Evolutionary conservation across 441 rosid species (phyloP), one percentile per base, ranked within the genome.

Genomic region (Gossypium aridum): DNA sequence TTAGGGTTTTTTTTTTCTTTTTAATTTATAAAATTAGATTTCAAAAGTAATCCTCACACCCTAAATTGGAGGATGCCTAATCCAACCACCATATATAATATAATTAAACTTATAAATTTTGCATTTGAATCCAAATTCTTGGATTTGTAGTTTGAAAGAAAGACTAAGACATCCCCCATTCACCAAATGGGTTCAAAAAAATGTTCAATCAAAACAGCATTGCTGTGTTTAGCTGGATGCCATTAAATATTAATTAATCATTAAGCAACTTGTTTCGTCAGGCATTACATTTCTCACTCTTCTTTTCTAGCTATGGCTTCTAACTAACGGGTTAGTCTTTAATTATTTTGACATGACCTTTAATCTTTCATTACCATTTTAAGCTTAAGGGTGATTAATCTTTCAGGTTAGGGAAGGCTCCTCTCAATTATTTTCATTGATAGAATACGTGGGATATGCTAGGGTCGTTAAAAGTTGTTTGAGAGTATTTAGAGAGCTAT

Each of bases 221-320:
- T 34, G 75, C 60, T 75, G 69, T 62, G 31, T 31, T 72, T 20
- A 39, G 80, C 75, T 76, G 77, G 83, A 74, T 70, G 66, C 12
- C 53, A 64, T 64, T 39, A 47, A 31, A 22, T 37, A 12, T 17
- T 61, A 72, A 66, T 72, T 14, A 68, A 16, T 53, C 28, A 57
- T 19, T 69, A 78, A 37, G 14, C 65, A 73, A 73, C 76, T 57
- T 71, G 51, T 51, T 28, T 37, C 2, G 9, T 64, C 69, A 64
- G 26, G 17, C 20, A 17, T 37, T 37, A 64, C 8, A 37, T 34
- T 5, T 64, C 34, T 34, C 26, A 37, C 22, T 28, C 34, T 28
- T 28, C 54, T 26, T 68, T 37, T 49, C 16, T 55, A 8, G 12
- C 17, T 3, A 49, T 68, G 59, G 39, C 60, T 49, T 69, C 72